Evolutionary conservation across 495 filamentous ascomycete species (phyloP).

Genomic region (Darksidea phi): DNA sequence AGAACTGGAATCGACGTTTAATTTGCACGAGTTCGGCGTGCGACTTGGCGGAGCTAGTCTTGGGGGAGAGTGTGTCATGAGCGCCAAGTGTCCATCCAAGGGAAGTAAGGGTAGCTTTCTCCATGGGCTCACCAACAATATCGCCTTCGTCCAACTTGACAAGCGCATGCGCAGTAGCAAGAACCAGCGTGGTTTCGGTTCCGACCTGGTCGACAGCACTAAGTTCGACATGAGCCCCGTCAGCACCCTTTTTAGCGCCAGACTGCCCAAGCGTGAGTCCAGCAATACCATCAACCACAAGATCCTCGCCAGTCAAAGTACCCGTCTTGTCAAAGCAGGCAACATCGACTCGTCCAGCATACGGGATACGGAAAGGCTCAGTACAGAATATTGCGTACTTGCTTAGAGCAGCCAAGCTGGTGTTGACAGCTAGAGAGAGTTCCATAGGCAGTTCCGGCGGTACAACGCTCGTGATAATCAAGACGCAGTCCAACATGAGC

Average conservation of each 20-base stretch:
- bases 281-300: slow-evolving; percentile 96
- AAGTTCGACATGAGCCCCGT: slow-evolving; percentile 76
- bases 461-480: slow-evolving; percentile 96
- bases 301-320: slow-evolving; percentile 92
- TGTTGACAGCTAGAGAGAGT: slow-evolving; percentile 94
- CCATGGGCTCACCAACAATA: slow-evolving; percentile 97
- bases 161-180: slow-evolving; percentile 92
- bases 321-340: slow-evolving; percentile 99
- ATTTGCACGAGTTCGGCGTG: slow-evolving; percentile 71
- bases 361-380: slow-evolving; percentile 98
- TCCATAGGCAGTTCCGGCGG: slow-evolving; percentile 98
- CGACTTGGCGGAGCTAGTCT: slow-evolving; percentile 51
- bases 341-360: slow-evolving; percentile 90
- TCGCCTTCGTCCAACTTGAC: slow-evolving; percentile 97
- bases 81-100: slow-evolving; percentile 88
- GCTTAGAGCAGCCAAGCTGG: slow-evolving; percentile 91
- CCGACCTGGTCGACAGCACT: slow-evolving; percentile 62
- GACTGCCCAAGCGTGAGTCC: slow-evolving; percentile 71
- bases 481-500: slow-evolving; percentile 91
- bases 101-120: slow-evolving; percentile 86
- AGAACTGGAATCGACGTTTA: slow-evolving; percentile 97
- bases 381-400: slow-evolving; percentile 98
- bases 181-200: slow-evolving; percentile 83
- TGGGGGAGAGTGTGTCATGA: slow-evolving; percentile 74
- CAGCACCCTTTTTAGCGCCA: slow-evolving; percentile 66